These are phyloP conservation scores for Clavispora fructus DNA, from an alignment of 805 yeast species.

Conservation along the genomic window DNA sequence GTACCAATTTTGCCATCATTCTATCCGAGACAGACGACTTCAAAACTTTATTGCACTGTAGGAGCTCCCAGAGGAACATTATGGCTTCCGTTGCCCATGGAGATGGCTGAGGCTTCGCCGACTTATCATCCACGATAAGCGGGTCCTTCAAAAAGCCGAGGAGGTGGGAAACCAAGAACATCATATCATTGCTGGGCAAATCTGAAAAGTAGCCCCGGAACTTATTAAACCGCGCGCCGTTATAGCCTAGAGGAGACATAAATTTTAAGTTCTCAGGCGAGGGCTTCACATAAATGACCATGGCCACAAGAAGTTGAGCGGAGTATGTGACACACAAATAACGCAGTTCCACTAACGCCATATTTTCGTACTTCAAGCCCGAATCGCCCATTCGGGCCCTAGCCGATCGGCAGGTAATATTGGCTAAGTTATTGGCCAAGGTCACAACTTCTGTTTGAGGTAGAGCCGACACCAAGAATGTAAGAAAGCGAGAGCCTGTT, in stretches of 20 bases:
- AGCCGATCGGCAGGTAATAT: conserved; percentile 53
- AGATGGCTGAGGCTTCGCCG: conserved; percentile 14
- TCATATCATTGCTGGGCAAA: conserved; percentile 49
- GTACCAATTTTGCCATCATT: conserved; percentile 48
- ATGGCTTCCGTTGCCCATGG: conserved; percentile 55
- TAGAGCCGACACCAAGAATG: conserved; percentile 46
- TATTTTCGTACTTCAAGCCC: conserved; percentile 32
- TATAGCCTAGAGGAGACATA: not conserved
- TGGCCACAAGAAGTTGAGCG: conserved; percentile 55
- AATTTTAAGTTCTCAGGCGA: conserved; percentile 6
- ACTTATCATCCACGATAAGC: conserved; percentile 1
- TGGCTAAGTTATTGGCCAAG: conserved; percentile 65
- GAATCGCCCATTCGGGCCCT: conserved; percentile 34
- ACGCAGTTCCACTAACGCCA: conserved; percentile 38
- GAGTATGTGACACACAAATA: conserved; percentile 47
- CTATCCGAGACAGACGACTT: conserved; percentile 33
- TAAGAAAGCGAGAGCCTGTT: conserved; percentile 57
- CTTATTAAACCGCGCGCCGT: conserved; percentile 35
- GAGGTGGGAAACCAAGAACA: conserved; percentile 43
- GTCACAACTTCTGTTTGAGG: conserved; percentile 46
- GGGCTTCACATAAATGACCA: conserved; percentile 64
- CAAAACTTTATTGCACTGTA: conserved; percentile 65
- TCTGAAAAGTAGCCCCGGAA: conserved; percentile 49
- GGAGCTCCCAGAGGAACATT: conserved; percentile 68
- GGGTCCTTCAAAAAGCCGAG: conserved; percentile 29